These are phyloP conservation scores for Ramularia endophylla DNA, from an alignment of 2,329 filamentous ascomycete genomes.

Conservation along the genomic window DNA sequence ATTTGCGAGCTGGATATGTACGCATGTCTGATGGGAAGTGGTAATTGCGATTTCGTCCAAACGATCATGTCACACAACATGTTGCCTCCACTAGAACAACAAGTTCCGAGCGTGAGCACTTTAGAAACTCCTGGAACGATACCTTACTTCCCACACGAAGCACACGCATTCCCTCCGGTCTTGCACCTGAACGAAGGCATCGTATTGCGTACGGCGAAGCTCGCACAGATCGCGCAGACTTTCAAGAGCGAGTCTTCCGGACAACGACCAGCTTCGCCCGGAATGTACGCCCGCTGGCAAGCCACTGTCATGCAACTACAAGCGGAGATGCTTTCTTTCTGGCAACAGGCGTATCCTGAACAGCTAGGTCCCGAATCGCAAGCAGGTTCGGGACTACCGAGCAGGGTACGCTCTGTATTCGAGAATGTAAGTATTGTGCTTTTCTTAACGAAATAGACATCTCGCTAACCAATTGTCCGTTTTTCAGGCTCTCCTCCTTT, in stretches of 20 bases:
- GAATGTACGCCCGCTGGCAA: slow-evolving; percentile 22
- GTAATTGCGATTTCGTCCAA: slow-evolving; percentile 46
- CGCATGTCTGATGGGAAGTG: slow-evolving; percentile 48
- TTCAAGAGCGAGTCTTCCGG: slow-evolving; percentile 31
- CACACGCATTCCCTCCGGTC: slow-evolving; percentile 30
- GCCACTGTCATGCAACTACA: slow-evolving; percentile 23
- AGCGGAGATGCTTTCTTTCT: slow-evolving; percentile 24
- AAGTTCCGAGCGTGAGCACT: slow-evolving; percentile 13
- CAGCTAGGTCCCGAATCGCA: slow-evolving; percentile 18
- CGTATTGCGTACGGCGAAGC: slow-evolving; percentile 38
- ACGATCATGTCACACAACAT: slow-evolving; percentile 43
- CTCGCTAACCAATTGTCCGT: slow-evolving; percentile 41
- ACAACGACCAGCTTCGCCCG: slow-evolving; percentile 13
- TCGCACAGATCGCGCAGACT: slow-evolving; percentile 40
- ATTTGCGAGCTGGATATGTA: slow-evolving; percentile 52
- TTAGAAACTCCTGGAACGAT: slow-evolving; percentile 14
- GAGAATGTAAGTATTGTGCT: slow-evolving; percentile 37
- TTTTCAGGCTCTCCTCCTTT: slow-evolving; percentile 40
- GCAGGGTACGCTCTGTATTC: slow-evolving; percentile 27
- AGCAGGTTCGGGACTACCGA: slow-evolving; percentile 20
- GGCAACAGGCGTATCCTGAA: slow-evolving; percentile 24
- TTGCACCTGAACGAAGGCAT: slow-evolving; percentile 43
- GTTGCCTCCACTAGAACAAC: slow-evolving; percentile 36
- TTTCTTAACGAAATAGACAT: slow-evolving; percentile 40
- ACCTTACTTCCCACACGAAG: slow-evolving; percentile 17